Percentiles rank a stretch among this genome's conserved stretches.
Evolutionary conservation across 345 rosid genomes (phyloP).

Genomic region (Brassica incana): DNA sequence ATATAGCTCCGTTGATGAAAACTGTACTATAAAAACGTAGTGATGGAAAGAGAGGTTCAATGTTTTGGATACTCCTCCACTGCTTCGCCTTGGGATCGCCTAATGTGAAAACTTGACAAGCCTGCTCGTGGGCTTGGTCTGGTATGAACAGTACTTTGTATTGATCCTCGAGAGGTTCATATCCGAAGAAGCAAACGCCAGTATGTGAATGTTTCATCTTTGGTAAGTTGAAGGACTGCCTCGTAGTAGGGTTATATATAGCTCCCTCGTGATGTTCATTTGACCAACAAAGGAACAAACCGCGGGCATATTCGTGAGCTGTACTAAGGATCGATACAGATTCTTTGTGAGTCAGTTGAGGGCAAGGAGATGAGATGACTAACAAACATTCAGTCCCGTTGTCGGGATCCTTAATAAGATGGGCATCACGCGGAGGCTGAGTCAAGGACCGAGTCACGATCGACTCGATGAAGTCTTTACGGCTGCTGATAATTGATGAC

Average conservation of each 20-base stretch:
- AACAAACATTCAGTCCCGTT: neutral
- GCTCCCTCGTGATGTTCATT: neutral
- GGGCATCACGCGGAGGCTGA: neutral
- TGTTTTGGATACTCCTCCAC: neutral
- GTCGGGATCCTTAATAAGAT: neutral
- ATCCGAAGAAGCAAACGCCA: neutral
- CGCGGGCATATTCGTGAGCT: neutral
- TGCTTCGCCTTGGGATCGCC: neutral
- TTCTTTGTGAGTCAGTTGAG: neutral
- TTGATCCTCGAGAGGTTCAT: constrained; percentile 6
- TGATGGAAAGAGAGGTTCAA: neutral
- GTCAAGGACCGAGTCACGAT: neutral
- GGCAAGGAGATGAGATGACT: neutral
- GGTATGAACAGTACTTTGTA: constrained; percentile 14
- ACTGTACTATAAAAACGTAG: neutral
- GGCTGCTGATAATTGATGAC: neutral
- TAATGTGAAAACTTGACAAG: constrained; percentile 16
- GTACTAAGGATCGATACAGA: neutral
- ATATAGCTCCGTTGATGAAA: constrained; percentile 7
- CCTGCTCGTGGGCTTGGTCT: neutral
- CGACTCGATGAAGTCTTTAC: neutral
- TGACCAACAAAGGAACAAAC: neutral
- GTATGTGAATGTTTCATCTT: neutral
- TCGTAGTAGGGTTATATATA: constrained; percentile 16
- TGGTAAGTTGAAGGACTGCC: neutral